phyloP scores from a whole-genome alignment of 139 green algal genomes.

The Micromonas commoda region DNA sequence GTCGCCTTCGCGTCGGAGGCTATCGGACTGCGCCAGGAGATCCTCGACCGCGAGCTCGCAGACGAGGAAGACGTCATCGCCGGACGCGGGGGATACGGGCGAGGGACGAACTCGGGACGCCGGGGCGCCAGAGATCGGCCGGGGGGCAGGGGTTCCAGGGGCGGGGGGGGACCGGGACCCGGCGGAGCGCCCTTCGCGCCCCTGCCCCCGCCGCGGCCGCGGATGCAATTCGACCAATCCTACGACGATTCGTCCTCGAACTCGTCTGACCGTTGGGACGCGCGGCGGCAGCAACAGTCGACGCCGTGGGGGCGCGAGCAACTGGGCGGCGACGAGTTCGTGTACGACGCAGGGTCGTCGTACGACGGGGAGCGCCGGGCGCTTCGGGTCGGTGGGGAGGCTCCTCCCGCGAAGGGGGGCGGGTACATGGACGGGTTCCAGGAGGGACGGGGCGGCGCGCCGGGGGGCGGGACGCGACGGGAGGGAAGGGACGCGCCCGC shows the following conservation, averaged over 20 bases:
- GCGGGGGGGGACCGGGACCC: background rate
- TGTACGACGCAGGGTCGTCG: background rate
- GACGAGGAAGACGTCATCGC: background rate
- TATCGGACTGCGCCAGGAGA: constrained; percentile 35
- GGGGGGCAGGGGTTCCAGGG: too few relatives aligned
- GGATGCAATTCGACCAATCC: too few relatives aligned
- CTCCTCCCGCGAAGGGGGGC: too few relatives aligned
- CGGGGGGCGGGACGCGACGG: background rate
- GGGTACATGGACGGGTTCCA: background rate
- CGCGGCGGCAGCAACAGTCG: background rate
- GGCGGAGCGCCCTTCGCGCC: too few relatives aligned
- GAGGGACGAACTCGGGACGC: background rate
- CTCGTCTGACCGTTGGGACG: background rate
- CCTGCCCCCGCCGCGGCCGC: background rate
- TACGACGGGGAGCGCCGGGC: background rate
- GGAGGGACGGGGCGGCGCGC: background rate
- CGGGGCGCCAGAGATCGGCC: too few relatives aligned
- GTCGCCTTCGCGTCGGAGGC: constrained; percentile 55
- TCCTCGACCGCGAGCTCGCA: background rate
- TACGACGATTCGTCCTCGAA: too few relatives aligned
- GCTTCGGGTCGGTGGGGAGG: too few relatives aligned
- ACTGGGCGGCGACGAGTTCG: background rate
- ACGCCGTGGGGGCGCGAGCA: background rate
- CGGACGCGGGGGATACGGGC: background rate
- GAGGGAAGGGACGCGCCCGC: too few relatives aligned